A percentile compares a stretch with the other conserved stretches of the same genome.
phyloP scores from a whole-genome alignment of 176 grass and related monocot genomes.

The Zea luxurians region DNA sequence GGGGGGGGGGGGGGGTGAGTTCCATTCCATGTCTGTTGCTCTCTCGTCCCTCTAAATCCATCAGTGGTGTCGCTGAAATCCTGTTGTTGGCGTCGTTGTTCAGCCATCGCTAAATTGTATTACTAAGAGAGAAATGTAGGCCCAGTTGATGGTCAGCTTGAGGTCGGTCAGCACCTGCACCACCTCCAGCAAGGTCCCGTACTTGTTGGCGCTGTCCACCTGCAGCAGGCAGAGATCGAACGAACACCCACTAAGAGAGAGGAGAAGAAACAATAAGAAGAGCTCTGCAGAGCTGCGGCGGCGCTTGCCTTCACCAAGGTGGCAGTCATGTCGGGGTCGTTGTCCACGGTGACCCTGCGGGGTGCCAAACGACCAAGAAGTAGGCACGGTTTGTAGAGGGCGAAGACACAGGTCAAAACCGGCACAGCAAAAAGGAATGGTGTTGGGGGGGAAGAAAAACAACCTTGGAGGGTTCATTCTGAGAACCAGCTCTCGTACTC shows the following conservation, averaged over 20 bases:
- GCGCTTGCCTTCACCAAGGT: slow-evolving; percentile 85
- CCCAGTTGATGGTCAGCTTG: slow-evolving; percentile 83
- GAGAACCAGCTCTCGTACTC: slow-evolving; percentile 93
- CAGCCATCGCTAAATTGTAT: too few species aligned
- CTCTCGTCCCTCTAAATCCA: too few species aligned
- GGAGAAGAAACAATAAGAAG: not conserved
- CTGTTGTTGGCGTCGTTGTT: too few species aligned
- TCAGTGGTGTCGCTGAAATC: too few species aligned
- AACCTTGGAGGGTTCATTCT: slow-evolving; percentile 97
- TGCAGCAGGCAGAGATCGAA: slow-evolving; percentile 26
- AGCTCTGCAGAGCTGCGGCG: not conserved
- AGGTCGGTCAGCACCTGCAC: slow-evolving; percentile 95
- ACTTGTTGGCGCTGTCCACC: slow-evolving; percentile 97
- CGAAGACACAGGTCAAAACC: too few species aligned
- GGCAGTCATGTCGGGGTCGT: slow-evolving; percentile 65
- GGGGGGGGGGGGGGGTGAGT: too few species aligned
- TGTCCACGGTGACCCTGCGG: slow-evolving; percentile 88
- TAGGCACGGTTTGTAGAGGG: slow-evolving; percentile 3
- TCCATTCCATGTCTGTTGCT: too few species aligned
- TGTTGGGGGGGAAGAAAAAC: not conserved
- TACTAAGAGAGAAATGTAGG: slow-evolving; percentile 98
- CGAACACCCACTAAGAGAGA: not conserved
- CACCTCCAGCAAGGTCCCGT: slow-evolving; percentile 88
- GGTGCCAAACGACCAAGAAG: slow-evolving; percentile 9
- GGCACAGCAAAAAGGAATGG: not conserved